Evolutionary conservation across 1,139 yeast genomes (phyloP), one percentile per base, ranked within the genome.

Genomic region (Chernovozyma aurita): DNA sequence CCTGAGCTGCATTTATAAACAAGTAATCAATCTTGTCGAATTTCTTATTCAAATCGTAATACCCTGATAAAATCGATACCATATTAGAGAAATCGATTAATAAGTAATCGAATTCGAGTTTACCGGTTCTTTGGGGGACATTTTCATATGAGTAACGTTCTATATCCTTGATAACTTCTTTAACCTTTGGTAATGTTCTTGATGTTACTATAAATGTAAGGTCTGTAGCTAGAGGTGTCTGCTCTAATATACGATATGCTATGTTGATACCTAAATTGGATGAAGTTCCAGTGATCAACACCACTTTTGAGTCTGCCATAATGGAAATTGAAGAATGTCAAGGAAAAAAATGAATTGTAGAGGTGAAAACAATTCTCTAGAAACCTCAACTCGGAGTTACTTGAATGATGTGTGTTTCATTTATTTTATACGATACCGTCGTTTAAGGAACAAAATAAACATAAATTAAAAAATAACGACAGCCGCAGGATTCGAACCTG

Each of bases 1-100:
- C 90, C 53, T 85, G 95, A 4, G 95, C 95, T 4, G 97, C 92
- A 60, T 90, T 92, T 41, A 88, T 72, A 52, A 85, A 85, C 43
- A 90, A 57, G 54, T 80, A 86, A 57, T 92, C 92, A 30, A 92
- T 73, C 34, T 76, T 74, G 14, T 57, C 53, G 61, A 80, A 88
- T 42, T 79, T 74, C 47, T 77, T 73, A 43, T 63, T 63, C 42
- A 92, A 60, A 40, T 86, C 95, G 47, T 81, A 72, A 39, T 78
- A 78, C 0, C 95, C 95, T 15, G 76, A 70, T 26, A 85, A 63
- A 11, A 90, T 75, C 0, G 96, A 85, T 4, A 87, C 83, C 96
- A 90, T 87, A 50, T 85, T 78, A n/a, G 90, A 73, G 54, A 92
- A 88, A 56, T 92, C 97, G 22, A 92, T 80, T 35, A 90, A 65